Evolutionary conservation across 73 alveolate genomes (phyloP).

Genomic region (Paramecium pentaurelia): DNA sequence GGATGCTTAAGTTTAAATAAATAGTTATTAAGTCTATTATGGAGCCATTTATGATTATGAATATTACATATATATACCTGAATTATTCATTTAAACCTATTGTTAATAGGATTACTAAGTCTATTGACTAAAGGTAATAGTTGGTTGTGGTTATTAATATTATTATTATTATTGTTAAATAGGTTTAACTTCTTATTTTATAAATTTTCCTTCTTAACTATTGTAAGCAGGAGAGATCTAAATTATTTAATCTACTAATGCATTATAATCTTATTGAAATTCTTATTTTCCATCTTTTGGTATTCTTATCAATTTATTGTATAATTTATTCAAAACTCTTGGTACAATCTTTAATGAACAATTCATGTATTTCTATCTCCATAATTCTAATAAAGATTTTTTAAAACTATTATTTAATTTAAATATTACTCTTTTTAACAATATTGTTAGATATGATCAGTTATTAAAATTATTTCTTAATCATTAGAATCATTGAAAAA

Average conservation of each 20-base stretch:
- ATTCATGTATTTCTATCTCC: constrained; percentile 40
- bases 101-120: not conserved
- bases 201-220: not conserved
- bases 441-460: not conserved
- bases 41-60: not conserved
- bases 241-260: constrained; percentile 60
- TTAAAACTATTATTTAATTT: not conserved
- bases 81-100: not conserved
- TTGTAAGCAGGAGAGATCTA: constrained; percentile 54
- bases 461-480: not conserved
- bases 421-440: constrained; percentile 30
- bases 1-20: not conserved
- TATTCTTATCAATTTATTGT: constrained; percentile 38
- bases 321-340: constrained; percentile 33
- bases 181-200: not conserved
- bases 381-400: not conserved
- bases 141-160: not conserved
- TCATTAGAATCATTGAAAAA: constrained; percentile 51
- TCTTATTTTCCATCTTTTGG: constrained; percentile 39
- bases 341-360: constrained; percentile 47
- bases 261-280: constrained; percentile 47
- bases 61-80: not conserved
- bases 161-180: not conserved
- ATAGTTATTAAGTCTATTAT: not conserved
- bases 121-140: not conserved